Percentiles rank a stretch among this genome's conserved stretches.
Conservation (phyloP, 2,329 filamentous ascomycete species). For the Neofusicoccum sp. region DNA sequence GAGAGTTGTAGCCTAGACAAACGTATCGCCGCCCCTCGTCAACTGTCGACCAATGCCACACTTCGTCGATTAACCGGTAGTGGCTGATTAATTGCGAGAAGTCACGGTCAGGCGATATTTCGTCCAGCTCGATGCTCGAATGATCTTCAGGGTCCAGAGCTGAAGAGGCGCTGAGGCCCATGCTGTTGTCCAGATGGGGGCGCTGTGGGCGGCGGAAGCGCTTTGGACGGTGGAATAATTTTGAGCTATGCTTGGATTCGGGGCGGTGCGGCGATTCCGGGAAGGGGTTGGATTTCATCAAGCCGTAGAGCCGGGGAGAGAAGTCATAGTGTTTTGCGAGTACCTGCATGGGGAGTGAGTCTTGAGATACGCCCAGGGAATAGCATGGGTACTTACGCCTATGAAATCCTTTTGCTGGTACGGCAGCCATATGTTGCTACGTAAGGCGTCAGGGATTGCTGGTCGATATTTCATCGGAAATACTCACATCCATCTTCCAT, state of each 20-base stretch:
- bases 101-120: neutral
- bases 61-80: constrained; percentile 62
- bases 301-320: constrained; percentile 61
- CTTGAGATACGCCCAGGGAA: neutral
- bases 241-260: constrained; percentile 19
- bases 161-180: neutral
- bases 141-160: neutral
- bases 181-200: neutral
- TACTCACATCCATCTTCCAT: constrained; percentile 69
- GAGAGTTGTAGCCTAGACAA: constrained; percentile 70
- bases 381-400: constrained; percentile 31
- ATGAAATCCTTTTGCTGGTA: constrained; percentile 58
- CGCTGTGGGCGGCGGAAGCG: neutral
- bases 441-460: neutral
- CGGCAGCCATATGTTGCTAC: constrained; percentile 69
- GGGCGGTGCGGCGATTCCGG: constrained; percentile 23
- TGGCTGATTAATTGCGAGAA: constrained; percentile 41
- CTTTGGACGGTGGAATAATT: constrained; percentile 7
- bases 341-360: constrained; percentile 24
- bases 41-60: constrained; percentile 74
- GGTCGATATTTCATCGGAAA: neutral
- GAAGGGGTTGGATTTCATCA: constrained; percentile 61
- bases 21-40: constrained; percentile 68
- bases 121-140: neutral
- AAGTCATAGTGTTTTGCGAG: constrained; percentile 66